Evolutionary conservation across 2,329 filamentous ascomycete genomes (phyloP), one percentile per base, ranked within the genome.

Genomic region (Exophiala oligosperma): DNA sequence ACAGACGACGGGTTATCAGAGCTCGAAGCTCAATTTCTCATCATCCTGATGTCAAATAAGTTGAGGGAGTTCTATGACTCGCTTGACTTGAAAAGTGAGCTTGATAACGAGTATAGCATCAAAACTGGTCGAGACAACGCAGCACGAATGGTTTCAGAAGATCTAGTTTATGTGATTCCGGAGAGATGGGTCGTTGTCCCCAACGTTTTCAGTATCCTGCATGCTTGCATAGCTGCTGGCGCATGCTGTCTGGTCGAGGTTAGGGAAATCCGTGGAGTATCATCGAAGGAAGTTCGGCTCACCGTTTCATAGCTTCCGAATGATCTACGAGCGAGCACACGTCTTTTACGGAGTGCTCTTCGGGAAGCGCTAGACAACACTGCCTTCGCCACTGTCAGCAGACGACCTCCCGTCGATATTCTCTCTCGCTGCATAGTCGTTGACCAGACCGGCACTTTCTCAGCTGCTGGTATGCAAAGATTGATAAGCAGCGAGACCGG

Each of bases 221-320:
- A 66, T 2, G 69, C 71, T 6, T 71, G 71, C 9, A 62, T 74
- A 9, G 60, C 68, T 3, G 71, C 70, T 3, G 72, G 72, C 1
- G 73, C 73, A 37, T 70, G 68, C 40, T 66, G 71, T 7, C 56
- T 70, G n/a, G 47, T 73, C 2, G 69, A 73, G 60, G 68, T 70
- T 38, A 14, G 56, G 6, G 38, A 28, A 28, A 7, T 28, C 26
- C 26, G 26, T 17, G 17, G 17, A 17, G 17, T 17, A 1, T 17
- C 4, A 28, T 28, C 4, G 26, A 28, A 28, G 26, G 26, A 28
- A 28, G 26, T 28, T 7, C 14, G 14, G 21, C 38, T 41, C 14
- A 41, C 5, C 21, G 6, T 41, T 41, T n/a, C 11, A 21, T 21
- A 41, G 38, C 21, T 41, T n/a, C 21, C 38, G 14, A 41, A 41